Conservation (phyloP, 2,329 filamentous ascomycete genomes). For the Cladophialophora chaetospira region DNA sequence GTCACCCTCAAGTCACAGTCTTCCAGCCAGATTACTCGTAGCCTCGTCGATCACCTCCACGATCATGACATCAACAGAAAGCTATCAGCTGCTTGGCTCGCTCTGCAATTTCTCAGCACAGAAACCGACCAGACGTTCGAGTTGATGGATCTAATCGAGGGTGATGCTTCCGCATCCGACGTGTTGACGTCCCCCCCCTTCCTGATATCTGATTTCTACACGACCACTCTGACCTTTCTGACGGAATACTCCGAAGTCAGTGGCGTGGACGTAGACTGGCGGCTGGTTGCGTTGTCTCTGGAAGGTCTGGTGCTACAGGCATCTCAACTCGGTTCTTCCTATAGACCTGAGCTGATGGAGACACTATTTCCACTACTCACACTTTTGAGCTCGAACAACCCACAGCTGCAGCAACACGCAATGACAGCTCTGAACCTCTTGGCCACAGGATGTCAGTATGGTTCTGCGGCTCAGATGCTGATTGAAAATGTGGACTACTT, state of each 20-base stretch:
- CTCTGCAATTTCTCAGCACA: slow-evolving; percentile 67
- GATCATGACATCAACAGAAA: slow-evolving; percentile 60
- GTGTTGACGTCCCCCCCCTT: slow-evolving; percentile 38
- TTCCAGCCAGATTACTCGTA: slow-evolving; percentile 56
- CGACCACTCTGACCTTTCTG: slow-evolving; percentile 44
- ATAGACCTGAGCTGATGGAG: slow-evolving; percentile 85
- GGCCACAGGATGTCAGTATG: slow-evolving; percentile 74
- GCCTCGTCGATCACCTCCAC: slow-evolving; percentile 66
- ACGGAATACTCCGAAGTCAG: slow-evolving; percentile 38
- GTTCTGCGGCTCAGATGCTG: slow-evolving; percentile 73
- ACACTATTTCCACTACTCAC: slow-evolving; percentile 88
- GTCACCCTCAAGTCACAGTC: slow-evolving; percentile 56
- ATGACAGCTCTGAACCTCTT: slow-evolving; percentile 80
- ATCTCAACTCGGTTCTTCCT: slow-evolving; percentile 64
- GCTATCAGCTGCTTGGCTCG: slow-evolving; percentile 77
- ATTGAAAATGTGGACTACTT: slow-evolving; percentile 95
- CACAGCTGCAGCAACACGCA: slow-evolving; percentile 73
- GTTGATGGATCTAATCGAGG: slow-evolving; percentile 67
- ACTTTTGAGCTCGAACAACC: slow-evolving; percentile 73
- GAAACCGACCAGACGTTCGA: slow-evolving; percentile 49
- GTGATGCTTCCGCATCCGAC: slow-evolving; percentile 44
- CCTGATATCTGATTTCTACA: slow-evolving; percentile 50
- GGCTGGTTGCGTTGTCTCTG: slow-evolving; percentile 74
- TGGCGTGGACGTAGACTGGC: slow-evolving; percentile 61
- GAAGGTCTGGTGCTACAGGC: slow-evolving; percentile 80